Evolutionary conservation across 2,329 filamentous ascomycete genomes (phyloP), one percentile per base, ranked within the genome.

Genomic region (Chaetomium strumarium): DNA sequence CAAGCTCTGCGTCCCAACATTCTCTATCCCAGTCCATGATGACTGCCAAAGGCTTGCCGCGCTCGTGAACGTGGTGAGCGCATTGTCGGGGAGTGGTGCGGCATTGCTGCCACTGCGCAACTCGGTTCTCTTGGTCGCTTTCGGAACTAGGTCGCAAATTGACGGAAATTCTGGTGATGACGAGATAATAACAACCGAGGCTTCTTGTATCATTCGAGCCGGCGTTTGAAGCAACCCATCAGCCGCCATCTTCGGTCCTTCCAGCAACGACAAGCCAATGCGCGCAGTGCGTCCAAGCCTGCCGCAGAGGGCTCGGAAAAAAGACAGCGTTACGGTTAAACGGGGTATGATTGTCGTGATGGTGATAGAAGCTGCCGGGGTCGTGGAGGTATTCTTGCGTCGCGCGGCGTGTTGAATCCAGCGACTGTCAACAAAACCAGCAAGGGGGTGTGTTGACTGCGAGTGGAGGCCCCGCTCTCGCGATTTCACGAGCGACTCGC

Each of bases 141-240:
- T 74, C 2, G 70, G 67, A 1, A 77, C 58, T 10, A 83, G 63
- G 2, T 81, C 72, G 36, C 70, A 69, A 0, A 82, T 64, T 0
- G 78, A 72, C 3, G 80, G 80, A 0, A 83, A 64, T n/a, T 71
- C 71, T n/a, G 79, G 78, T 5, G 79, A 81, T 0, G 78, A 80
- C 0, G 78, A 78, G 9, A 66, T 63, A 31, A 69, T 52, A 30
- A 66, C 52, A 30, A 67, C 59, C 16, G 67, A 59, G 10, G 66
- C 59, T 36, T 59, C 46, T 20, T 55, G 51, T 17, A 59, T 55
- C 58, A 57, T 58, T 36, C 24, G 40, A n/a, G 16, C 17, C 1
- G 53, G 48, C 30, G 57, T 43, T n/a, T n/a, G n/a, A 11, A 54
- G 56, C 38, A 59, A 38, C 52, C 68, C 61, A 51, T 65, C 55